A percentile compares a stretch with the other conserved stretches of the same genome.
Evolutionary conservation across 192 early-diverging fungal species (phyloP).

Genomic region (Anaeromyces robustus): DNA sequence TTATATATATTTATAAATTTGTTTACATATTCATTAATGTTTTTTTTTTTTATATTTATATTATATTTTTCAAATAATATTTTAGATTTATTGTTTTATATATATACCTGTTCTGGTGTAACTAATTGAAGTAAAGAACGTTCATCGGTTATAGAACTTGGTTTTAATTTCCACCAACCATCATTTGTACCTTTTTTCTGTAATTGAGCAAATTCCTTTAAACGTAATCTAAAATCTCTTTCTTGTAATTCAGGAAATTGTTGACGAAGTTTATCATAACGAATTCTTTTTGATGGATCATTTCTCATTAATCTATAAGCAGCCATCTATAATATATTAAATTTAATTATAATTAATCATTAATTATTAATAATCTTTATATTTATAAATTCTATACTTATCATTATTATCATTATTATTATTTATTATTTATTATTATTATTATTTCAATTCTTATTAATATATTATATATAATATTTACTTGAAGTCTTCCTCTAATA

Average conservation of each 20-base stretch:
- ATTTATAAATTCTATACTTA: too few relatives aligned
- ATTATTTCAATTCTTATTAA: too few relatives aligned
- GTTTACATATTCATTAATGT: too few relatives aligned
- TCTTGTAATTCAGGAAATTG: slow-evolving; percentile 78
- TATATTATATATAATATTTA: slow-evolving; percentile 9
- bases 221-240: slow-evolving; percentile 67
- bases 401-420: too few relatives aligned
- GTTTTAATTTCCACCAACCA: slow-evolving; percentile 83
- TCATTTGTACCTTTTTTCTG: slow-evolving; percentile 69
- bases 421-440: too few relatives aligned
- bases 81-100: too few relatives aligned
- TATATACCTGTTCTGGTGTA: background rate
- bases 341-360: background rate
- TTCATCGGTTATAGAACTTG: slow-evolving; percentile 42
- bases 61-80: too few relatives aligned
- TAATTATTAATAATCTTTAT: background rate
- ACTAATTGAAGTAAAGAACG: slow-evolving; percentile 10
- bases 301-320: slow-evolving; percentile 75
- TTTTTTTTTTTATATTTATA: slow-evolving; percentile 53
- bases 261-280: slow-evolving; percentile 59
- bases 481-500: slow-evolving; percentile 72
- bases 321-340: slow-evolving; percentile 16
- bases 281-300: slow-evolving; percentile 55
- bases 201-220: slow-evolving; percentile 95
- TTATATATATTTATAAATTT: too few relatives aligned